phyloP scores from a whole-genome alignment of 2,329 filamentous ascomycete species.

The Fusarium nurragi region DNA sequence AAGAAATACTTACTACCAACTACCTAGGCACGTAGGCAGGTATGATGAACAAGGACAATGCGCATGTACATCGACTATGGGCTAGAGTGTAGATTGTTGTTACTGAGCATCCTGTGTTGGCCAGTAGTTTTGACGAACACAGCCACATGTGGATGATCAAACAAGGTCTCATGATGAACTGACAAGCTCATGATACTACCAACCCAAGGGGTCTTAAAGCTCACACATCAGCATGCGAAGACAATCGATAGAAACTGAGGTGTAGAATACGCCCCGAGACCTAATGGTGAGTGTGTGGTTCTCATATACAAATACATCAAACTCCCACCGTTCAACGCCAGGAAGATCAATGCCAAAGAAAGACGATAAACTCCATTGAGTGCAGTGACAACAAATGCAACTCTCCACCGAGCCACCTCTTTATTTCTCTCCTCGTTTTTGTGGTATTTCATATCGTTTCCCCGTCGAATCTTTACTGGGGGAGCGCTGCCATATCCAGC shows the following conservation, averaged over 20 bases:
- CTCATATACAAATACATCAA: slow-evolving; percentile 40
- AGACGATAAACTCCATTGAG: slow-evolving; percentile 37
- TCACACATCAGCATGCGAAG: background rate
- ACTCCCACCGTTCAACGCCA: slow-evolving; percentile 38
- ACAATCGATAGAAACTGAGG: no score
- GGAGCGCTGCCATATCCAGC: slow-evolving; percentile 62
- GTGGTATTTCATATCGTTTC: background rate
- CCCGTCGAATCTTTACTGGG: slow-evolving; percentile 13
- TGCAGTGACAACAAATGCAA: slow-evolving; percentile 14
- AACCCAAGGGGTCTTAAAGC: background rate
- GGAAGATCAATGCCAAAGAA: slow-evolving; percentile 31
- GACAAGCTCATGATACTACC: background rate
- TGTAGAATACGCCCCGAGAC: background rate
- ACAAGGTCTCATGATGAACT: background rate
- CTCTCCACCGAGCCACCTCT: background rate
- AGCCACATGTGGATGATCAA: background rate
- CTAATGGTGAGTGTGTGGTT: slow-evolving; percentile 18
- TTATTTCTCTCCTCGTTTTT: background rate
- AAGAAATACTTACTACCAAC: background rate
- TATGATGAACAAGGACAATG: background rate
- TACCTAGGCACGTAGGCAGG: no score
- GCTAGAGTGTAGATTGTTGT: background rate
- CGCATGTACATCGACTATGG: background rate
- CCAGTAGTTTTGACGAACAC: background rate
- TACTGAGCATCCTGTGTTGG: background rate